These are phyloP conservation scores for Boletellus ananas DNA, from an alignment of 768 basidiomycete genomes.

Conservation along the genomic window DNA sequence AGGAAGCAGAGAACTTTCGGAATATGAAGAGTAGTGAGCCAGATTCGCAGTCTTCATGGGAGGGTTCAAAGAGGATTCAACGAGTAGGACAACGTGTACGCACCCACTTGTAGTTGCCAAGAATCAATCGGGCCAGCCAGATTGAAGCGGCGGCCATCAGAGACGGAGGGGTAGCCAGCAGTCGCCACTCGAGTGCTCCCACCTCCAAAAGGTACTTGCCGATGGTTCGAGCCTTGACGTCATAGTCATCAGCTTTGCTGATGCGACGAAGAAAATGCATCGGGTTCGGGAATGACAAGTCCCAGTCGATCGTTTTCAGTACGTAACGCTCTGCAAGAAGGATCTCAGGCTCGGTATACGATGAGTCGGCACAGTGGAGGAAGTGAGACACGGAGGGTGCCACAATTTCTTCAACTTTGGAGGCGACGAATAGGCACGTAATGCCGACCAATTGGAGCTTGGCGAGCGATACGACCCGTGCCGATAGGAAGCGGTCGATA, in stretches of 20 bases:
- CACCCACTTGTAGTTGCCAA: constrained; percentile 88
- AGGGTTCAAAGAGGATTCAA: constrained; percentile 9
- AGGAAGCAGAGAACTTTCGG: constrained; percentile 74
- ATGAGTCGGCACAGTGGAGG: constrained; percentile 71
- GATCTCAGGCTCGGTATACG: constrained; percentile 76
- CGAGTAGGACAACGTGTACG: constrained; percentile 26
- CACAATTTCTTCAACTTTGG: constrained; percentile 92
- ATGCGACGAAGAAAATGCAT: constrained; percentile 85
- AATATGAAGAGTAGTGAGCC: constrained; percentile 83
- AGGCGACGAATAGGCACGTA: constrained; percentile 80
- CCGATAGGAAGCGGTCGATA: constrained; percentile 69
- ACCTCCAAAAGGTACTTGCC: constrained; percentile 93
- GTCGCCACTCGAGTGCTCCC: constrained; percentile 71
- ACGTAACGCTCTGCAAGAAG: constrained; percentile 88
- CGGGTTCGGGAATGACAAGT: constrained; percentile 82
- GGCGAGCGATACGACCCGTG: constrained; percentile 69
- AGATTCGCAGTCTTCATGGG: constrained; percentile 68
- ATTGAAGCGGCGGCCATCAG: constrained; percentile 78
- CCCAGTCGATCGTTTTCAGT: constrained; percentile 80
- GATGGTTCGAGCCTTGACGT: constrained; percentile 78
- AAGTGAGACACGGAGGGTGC: constrained; percentile 83
- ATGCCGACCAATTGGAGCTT: constrained; percentile 93
- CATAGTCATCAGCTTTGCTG: constrained; percentile 92
- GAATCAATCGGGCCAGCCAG: constrained; percentile 78
- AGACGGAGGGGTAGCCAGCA: constrained; percentile 73